Conservation (phyloP, 2,329 filamentous ascomycete species). For the Fusarium bulbicola region DNA sequence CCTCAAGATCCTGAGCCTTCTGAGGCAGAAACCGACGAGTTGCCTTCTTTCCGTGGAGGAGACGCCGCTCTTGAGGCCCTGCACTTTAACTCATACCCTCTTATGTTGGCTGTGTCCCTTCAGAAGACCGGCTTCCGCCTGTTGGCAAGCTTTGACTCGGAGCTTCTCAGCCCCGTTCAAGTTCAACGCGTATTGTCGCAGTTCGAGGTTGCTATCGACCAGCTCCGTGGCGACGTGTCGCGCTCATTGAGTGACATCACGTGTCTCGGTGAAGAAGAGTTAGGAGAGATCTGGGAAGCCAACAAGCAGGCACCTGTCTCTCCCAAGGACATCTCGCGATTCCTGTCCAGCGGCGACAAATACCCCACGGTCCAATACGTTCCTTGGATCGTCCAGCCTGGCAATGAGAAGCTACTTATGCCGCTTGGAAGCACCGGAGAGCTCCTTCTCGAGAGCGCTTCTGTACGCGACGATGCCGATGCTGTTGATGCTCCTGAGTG, state of each 20-base stretch:
- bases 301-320: constrained; percentile 37
- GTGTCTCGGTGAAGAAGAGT: constrained; percentile 49
- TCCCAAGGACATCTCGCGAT: constrained; percentile 16
- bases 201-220: constrained; percentile 58
- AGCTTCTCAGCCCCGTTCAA: constrained; percentile 58
- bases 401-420: constrained; percentile 37
- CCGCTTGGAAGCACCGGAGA: constrained; percentile 48
- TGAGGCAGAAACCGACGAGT: constrained; percentile 30
- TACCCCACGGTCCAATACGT: constrained; percentile 34
- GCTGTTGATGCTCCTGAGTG: constrained; percentile 30
- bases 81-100: constrained; percentile 65
- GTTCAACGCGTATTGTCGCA: constrained; percentile 63
- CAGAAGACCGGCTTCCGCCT: constrained; percentile 62
- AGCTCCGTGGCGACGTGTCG: constrained; percentile 53
- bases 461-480: not conserved
- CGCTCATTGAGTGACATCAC: constrained; percentile 48
- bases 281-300: constrained; percentile 46
- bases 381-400: constrained; percentile 44
- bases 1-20: constrained; percentile 48
- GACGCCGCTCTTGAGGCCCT: constrained; percentile 67
- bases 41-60: constrained; percentile 58
- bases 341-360: constrained; percentile 31
- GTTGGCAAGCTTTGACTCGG: constrained; percentile 70
- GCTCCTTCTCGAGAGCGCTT: constrained; percentile 49
- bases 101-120: constrained; percentile 71